Base-by-base conservation (phyloP, 2,329 filamentous ascomycete species). In the Fusarium drepaniforme region DNA sequence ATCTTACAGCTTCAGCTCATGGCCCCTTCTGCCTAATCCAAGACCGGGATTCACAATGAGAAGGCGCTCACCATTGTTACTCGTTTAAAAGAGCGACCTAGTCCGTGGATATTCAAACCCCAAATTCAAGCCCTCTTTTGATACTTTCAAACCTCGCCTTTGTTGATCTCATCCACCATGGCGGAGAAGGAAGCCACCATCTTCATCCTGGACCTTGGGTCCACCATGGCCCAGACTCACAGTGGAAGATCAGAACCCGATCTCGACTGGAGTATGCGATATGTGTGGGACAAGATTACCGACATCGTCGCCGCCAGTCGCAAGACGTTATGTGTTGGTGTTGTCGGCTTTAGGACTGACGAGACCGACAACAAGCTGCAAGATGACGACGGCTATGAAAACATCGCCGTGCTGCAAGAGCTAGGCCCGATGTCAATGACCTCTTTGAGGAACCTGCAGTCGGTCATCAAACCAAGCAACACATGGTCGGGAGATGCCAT, bases 121-220 rank as follows among this genome's bases (percentile, higher is more conserved):
- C n/a, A 4, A 56, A 28, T 38, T 21, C 51, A 44, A 35, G 9
- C 12, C 25, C 25, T 51, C 37, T 49, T 49, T 38, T 56, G 38
- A 25, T 8, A 35, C n/a, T 33, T 69, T 25, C n/a, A 40, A 58
- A 16, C 40, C 40, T 66, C 30, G 13, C 25, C 49, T 42, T 28
- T 42, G 25, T 28, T 66, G 62, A 64, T 64, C 35, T 33, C 30
- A 25, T 40, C 71, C 76, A 87, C 69, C 66, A 98, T 98, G 96
- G 93, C 95, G 13, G 92, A 94, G 73, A 99, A 99, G 83, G 95
- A 98, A 86, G 95, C 95, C 11, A 97, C 93, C 0, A 90, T 98
- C 51, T 99, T 97, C 83, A 93, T 99, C 77, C 85, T 99, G 71
- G 97, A 99, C 84, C 87, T 98, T 28, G 96, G 95, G 68, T 87